phyloP scores from a whole-genome alignment of 2,329 filamentous ascomycete species.

The Curvularia sp. region DNA sequence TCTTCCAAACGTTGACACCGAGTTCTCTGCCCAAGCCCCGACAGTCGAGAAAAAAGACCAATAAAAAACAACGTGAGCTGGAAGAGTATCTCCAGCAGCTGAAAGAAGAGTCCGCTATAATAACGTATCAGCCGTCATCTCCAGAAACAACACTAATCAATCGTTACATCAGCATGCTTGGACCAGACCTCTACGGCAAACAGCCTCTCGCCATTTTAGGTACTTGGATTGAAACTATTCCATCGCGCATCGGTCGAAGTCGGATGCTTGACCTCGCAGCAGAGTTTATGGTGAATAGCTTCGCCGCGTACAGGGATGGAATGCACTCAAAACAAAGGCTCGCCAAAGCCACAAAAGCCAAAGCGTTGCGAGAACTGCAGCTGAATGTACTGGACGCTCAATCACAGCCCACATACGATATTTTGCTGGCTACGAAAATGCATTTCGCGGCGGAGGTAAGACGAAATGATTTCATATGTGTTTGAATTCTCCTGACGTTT shows the following conservation, averaged over 20 bases:
- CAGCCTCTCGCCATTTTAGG: constrained; percentile 37
- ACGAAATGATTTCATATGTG: neutral
- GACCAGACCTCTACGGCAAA: constrained; percentile 17
- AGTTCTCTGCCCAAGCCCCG: constrained; percentile 19
- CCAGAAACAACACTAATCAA: constrained; percentile 30
- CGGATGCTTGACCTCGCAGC: constrained; percentile 37
- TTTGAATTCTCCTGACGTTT: constrained; percentile 10
- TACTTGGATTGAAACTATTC: constrained; percentile 39
- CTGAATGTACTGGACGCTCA: constrained; percentile 23
- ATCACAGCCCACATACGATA: constrained; percentile 31
- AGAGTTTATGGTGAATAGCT: constrained; percentile 36
- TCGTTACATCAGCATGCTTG: constrained; percentile 35
- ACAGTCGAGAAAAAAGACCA: constrained; percentile 21
- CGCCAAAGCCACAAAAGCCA: constrained; percentile 33
- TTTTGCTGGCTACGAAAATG: constrained; percentile 38
- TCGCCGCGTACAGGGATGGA: constrained; percentile 28
- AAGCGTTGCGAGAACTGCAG: constrained; percentile 35
- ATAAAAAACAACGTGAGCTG: constrained; percentile 24
- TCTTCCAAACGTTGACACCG: constrained; percentile 36
- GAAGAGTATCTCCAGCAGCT: constrained; percentile 26
- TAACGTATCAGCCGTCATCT: constrained; percentile 21
- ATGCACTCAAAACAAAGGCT: constrained; percentile 30
- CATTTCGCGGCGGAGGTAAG: constrained; percentile 41
- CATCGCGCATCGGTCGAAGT: constrained; percentile 36
- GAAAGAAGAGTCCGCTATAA: constrained; percentile 14